These are phyloP conservation scores for Aspergillus nanangensis DNA, from an alignment of 495 filamentous ascomycete genomes.

Conservation along the genomic window DNA sequence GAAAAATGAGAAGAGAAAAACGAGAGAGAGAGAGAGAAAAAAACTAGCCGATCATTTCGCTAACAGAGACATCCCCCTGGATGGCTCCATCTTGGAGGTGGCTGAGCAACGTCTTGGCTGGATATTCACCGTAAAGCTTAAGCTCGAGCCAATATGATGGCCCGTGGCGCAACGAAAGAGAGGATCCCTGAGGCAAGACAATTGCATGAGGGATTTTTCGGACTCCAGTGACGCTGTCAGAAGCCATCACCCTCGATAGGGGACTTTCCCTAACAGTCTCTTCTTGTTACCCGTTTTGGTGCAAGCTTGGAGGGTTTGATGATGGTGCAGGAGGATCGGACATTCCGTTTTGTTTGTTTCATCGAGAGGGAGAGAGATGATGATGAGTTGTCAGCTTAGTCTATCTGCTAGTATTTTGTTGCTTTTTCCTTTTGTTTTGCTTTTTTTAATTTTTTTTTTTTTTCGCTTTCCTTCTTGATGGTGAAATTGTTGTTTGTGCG, in stretches of 20 bases:
- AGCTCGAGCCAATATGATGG: conserved; percentile 1
- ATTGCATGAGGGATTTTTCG: no score
- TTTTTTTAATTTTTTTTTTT: not conserved
- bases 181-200: no score
- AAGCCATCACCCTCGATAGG: no score
- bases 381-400: no score
- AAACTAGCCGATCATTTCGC: not conserved
- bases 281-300: no score
- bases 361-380: no score
- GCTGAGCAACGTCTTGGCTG: conserved; percentile 1
- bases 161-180: conserved; percentile 4
- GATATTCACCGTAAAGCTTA: conserved; percentile 3
- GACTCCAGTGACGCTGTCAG: not conserved
- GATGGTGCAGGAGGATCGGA: no score
- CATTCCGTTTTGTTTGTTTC: no score
- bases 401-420: not conserved
- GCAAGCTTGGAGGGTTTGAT: no score
- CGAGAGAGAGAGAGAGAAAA: conserved; percentile 3
- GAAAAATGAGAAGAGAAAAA: not conserved
- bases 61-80: not conserved
- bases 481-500: no score
- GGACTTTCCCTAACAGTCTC: no score
- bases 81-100: conserved; percentile 4
- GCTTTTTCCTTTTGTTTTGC: not conserved
- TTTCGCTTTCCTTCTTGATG: not conserved